Evolutionary conservation across 108 stramenopile genomes (phyloP), one percentile per base, ranked within the genome.

Genomic region (Cyclotella distinguenda): DNA sequence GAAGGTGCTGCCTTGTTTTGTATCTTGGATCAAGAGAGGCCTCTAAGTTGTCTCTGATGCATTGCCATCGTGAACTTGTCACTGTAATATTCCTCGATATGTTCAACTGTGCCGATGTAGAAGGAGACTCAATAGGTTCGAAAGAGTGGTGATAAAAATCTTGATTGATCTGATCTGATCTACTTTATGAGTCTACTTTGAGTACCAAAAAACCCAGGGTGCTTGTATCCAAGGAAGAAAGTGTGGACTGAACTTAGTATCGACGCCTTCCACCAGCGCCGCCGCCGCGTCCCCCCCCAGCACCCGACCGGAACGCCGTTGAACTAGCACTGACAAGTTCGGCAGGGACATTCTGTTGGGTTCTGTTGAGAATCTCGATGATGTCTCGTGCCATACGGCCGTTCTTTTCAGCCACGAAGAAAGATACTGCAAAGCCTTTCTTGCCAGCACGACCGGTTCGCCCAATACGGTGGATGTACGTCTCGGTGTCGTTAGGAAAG

Each of bases 401-500:
- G 81, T 98, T 95, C 84, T 97, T 97, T 26, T 87, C 88, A 4
- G 88, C 69, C 36, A 99, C 94, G 66, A 94, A 94, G 72, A 99
- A 98, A 35, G 93, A 91, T 11, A 99, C 86, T 6, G 99, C 91
- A 25, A 78, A 68, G n/a, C 99, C 69, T 61, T 94, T 97, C 53
- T 96, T 96, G 0, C 97, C 98, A 18, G 97, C 99, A 56, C 99
- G 94, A 0, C 98, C 99, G 12, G 97, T 98, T 78, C 99, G 98
- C 4, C 51, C 51, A 52, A 52, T 52, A 1, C 58, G 1, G 13
- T 88, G 86, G 51, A 92, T 80, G 68, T 95, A 97, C 47, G 61
- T 82, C 58, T 93, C 93, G 55, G 86, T 87, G 67, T 89, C 90
- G 45, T 84, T 86, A 32, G 95, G 88, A 49, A 96, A 88, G 76